phyloP scores from a whole-genome alignment of 2,329 filamentous ascomycete genomes.

The Penicillium sumatraense region DNA sequence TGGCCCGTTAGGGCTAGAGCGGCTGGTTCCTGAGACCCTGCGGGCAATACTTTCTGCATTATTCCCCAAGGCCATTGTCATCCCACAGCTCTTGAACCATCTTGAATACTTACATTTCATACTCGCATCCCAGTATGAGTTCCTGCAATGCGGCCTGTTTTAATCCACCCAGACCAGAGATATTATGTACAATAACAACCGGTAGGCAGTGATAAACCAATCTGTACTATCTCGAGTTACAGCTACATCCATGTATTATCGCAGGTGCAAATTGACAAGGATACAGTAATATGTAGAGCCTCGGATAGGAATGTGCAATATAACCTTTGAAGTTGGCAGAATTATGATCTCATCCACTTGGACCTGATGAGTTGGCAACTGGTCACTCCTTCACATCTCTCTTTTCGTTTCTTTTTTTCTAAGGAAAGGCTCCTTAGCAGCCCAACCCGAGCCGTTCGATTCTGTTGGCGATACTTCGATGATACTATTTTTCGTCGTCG shows the following conservation, averaged over 20 bases:
- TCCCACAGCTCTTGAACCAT: background rate
- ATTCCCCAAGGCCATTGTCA: background rate
- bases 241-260: background rate
- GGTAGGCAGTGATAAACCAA: background rate
- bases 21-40: background rate
- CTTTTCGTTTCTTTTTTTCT: background rate
- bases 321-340: background rate
- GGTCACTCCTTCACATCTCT: background rate
- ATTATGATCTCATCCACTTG: constrained; percentile 12
- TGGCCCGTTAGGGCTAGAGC: background rate
- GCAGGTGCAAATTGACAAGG: background rate
- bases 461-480: background rate
- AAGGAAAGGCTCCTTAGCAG: constrained; percentile 1
- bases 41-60: background rate
- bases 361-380: constrained; percentile 39
- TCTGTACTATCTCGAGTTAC: background rate
- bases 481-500: background rate
- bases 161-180: background rate
- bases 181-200: background rate
- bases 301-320: background rate
- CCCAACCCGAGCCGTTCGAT: constrained; percentile 2
- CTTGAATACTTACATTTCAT: background rate
- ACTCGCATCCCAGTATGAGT: background rate
- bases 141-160: background rate
- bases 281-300: background rate